phyloP scores from a whole-genome alignment of 352 stramenopile genomes.

The Globisporangium ultimum region DNA sequence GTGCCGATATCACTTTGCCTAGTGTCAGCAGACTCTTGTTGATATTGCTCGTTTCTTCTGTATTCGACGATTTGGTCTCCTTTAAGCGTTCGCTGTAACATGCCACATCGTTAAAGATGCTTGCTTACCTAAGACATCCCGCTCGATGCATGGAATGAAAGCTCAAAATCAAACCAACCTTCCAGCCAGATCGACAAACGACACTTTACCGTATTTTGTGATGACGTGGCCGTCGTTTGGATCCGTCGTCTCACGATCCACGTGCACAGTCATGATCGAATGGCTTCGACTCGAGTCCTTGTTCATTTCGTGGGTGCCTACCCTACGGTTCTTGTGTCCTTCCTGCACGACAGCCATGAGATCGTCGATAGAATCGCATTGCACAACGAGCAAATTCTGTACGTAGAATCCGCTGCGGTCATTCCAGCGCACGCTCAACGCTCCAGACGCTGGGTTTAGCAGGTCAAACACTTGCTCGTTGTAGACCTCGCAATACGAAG shows the following conservation, averaged over 20 bases:
- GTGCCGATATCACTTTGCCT: constrained; percentile 81
- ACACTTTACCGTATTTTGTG: constrained; percentile 71
- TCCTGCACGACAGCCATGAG: constrained; percentile 73
- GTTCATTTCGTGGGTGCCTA: constrained; percentile 75
- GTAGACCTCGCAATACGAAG: constrained; percentile 84
- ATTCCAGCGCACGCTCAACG: constrained; percentile 73
- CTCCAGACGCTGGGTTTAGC: constrained; percentile 57
- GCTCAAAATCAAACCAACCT: constrained; percentile 17
- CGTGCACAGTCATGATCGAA: constrained; percentile 70
- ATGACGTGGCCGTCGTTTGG: constrained; percentile 43
- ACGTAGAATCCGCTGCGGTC: constrained; percentile 76
- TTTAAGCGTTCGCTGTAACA: constrained; percentile 56
- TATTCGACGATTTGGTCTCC: constrained; percentile 67
- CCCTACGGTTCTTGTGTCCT: constrained; percentile 63
- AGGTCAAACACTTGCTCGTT: constrained; percentile 82
- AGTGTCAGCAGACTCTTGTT: constrained; percentile 82
- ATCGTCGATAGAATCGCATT: constrained; percentile 71
- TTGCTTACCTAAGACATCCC: no score
- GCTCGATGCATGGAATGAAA: no score
- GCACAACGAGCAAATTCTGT: constrained; percentile 69
- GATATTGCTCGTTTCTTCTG: constrained; percentile 80
- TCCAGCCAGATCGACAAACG: constrained; percentile 79
- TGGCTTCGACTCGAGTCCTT: constrained; percentile 78
- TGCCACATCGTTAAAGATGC: no score
- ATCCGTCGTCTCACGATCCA: constrained; percentile 55